Evolutionary conservation across 768 basidiomycete genomes (phyloP).

Genomic region (Pisolithus tinctorius): DNA sequence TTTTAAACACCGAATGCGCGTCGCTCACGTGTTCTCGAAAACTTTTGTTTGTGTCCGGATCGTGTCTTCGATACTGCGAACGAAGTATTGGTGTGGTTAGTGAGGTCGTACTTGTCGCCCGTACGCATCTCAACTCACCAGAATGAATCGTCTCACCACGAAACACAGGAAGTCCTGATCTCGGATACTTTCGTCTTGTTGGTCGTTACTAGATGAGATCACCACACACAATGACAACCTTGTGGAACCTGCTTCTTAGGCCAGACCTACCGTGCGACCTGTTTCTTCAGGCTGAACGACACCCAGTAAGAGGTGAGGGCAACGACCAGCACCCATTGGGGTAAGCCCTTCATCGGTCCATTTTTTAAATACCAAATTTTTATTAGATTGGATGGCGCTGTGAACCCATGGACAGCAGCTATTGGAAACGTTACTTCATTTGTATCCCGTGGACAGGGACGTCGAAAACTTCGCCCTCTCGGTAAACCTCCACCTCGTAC

Average conservation of each 20-base stretch:
- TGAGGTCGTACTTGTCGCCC: too few species aligned
- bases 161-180: constrained; percentile 54
- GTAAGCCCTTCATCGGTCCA: constrained; percentile 33
- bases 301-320: constrained; percentile 74
- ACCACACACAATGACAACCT: constrained; percentile 68
- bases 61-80: too few species aligned
- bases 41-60: too few species aligned
- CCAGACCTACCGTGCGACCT: constrained; percentile 63
- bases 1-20: too few species aligned
- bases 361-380: neutral
- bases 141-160: neutral
- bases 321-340: constrained; percentile 81
- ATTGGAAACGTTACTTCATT: constrained; percentile 36
- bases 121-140: constrained; percentile 10
- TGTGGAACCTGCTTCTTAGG: constrained; percentile 76
- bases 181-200: constrained; percentile 65
- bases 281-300: too few species aligned
- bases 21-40: too few species aligned
- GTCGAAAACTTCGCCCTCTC: constrained; percentile 17
- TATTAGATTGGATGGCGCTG: constrained; percentile 65
- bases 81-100: too few species aligned
- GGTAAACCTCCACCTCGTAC: constrained; percentile 26
- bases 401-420: constrained; percentile 66
- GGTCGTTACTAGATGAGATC: constrained; percentile 78
- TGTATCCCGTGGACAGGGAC: constrained; percentile 45